Percentiles rank a stretch among this genome's conserved stretches.
phyloP scores from a whole-genome alignment of 495 filamentous ascomycete species.

The Lasiosphaeriaceae sp. region DNA sequence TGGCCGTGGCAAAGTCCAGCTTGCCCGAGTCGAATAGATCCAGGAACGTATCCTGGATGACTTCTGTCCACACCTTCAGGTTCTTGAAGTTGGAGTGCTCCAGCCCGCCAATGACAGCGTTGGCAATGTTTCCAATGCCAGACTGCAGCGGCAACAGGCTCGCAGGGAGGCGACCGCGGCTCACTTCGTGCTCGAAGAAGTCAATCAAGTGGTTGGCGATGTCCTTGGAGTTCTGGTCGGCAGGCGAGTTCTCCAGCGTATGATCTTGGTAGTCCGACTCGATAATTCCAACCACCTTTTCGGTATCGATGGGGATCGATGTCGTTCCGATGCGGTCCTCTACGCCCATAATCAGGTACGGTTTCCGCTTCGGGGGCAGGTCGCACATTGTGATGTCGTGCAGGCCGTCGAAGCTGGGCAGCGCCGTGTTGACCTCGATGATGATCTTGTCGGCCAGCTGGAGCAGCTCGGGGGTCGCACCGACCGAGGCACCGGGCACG shows the following conservation, averaged over 20 bases:
- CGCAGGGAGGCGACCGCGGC: conserved; percentile 68
- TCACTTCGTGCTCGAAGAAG: conserved; percentile 78
- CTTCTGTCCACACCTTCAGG: conserved; percentile 91
- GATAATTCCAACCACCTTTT: conserved; percentile 81
- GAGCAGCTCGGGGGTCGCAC: conserved; percentile 79
- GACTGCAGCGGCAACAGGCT: conserved; percentile 82
- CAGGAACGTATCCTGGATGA: conserved; percentile 89
- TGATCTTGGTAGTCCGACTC: conserved; percentile 83
- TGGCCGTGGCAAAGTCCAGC: conserved; percentile 88
- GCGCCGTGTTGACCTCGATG: conserved; percentile 87
- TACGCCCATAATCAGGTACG: conserved; percentile 76
- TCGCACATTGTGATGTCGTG: conserved; percentile 90
- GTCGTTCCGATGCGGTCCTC: conserved; percentile 79
- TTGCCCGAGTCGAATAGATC: conserved; percentile 90
- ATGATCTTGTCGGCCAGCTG: conserved; percentile 92
- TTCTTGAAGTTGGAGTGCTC: conserved; percentile 80
- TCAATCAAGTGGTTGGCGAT: conserved; percentile 83
- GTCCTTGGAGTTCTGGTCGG: conserved; percentile 64
- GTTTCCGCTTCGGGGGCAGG: conserved; percentile 74
- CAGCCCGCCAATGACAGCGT: conserved; percentile 84
- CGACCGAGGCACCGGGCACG: conserved; percentile 82
- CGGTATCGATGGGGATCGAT: conserved; percentile 83
- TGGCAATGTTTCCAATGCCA: conserved; percentile 92
- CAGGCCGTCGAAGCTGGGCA: conserved; percentile 80
- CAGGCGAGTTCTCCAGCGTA: conserved; percentile 71